Evolutionary conservation across 345 rosid species (phyloP).

Genomic region (Ceriops decandra): DNA sequence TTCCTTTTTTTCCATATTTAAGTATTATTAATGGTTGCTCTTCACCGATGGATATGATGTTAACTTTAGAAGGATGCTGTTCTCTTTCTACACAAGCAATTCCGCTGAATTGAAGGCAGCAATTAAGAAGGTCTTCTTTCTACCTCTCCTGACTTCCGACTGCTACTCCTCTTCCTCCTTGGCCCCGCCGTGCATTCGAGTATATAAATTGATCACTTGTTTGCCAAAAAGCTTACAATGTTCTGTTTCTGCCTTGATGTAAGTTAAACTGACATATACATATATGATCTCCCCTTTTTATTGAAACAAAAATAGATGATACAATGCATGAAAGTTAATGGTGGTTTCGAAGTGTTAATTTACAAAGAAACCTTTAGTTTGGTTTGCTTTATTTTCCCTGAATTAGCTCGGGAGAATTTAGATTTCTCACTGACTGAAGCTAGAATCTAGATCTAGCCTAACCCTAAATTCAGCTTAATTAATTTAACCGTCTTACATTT

Average conservation of each 20-base stretch:
- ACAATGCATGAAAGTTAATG: not conserved
- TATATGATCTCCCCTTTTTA: not conserved
- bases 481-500: not conserved
- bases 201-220: constrained; percentile 9
- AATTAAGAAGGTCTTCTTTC: not conserved
- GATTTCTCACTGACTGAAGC: not conserved
- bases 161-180: constrained; percentile 12
- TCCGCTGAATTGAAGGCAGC: constrained; percentile 8
- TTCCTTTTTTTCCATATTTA: constrained; percentile 6
- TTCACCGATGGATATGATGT: constrained; percentile 18
- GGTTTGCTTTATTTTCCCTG: no score
- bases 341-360: no score
- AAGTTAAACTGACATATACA: constrained; percentile 18
- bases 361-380: no score
- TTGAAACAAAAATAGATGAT: not conserved
- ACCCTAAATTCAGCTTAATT: constrained; percentile 6
- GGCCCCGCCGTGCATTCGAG: constrained; percentile 5
- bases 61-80: not conserved
- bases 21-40: constrained; percentile 3
- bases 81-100: not conserved
- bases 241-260: constrained; percentile 23
- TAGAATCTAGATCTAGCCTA: not conserved
- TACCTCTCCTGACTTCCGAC: constrained; percentile 13
- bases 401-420: no score
- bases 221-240: constrained; percentile 7